phyloP scores from a whole-genome alignment of 2,329 filamentous ascomycete genomes.

The Penicillium sp. region DNA sequence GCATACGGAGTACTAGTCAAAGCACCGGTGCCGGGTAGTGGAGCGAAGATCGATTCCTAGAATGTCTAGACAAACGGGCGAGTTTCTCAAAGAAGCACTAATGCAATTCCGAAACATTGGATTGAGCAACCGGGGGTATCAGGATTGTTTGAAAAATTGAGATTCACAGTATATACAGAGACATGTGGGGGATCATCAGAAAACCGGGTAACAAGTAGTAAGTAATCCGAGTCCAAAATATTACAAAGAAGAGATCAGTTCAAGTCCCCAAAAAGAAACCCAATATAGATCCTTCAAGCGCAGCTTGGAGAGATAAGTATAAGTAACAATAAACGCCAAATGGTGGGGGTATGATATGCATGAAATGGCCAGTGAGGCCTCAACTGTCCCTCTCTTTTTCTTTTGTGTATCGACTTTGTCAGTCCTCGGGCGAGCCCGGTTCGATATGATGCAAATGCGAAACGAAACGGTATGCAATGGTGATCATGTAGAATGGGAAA shows the following conservation, averaged over 20 bases:
- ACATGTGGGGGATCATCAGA: background rate
- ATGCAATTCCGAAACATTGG: background rate
- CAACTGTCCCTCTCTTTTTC: constrained; percentile 3
- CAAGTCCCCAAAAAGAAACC: background rate
- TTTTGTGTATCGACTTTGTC: background rate
- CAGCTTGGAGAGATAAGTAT: background rate
- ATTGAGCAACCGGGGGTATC: background rate
- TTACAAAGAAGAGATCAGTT: constrained; percentile 7
- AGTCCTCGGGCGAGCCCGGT: background rate
- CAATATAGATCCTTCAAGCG: background rate
- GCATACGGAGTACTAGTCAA: too few relatives aligned
- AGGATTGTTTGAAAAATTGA: background rate
- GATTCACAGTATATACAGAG: background rate
- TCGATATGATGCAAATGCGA: constrained; percentile 3
- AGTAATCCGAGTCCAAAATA: background rate
- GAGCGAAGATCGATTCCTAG: background rate
- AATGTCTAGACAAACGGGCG: background rate
- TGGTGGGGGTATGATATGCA: constrained; percentile 27
- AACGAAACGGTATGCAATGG: constrained; percentile 6
- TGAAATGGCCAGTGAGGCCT: constrained; percentile 15
- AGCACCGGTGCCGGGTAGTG: background rate
- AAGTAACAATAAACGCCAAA: constrained; percentile 17
- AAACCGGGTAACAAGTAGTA: background rate
- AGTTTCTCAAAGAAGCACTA: background rate
- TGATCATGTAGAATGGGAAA: constrained; percentile 8